phyloP scores from a whole-genome alignment of 164 flowering plant genomes.

The Nymphaea thermarum region DNA sequence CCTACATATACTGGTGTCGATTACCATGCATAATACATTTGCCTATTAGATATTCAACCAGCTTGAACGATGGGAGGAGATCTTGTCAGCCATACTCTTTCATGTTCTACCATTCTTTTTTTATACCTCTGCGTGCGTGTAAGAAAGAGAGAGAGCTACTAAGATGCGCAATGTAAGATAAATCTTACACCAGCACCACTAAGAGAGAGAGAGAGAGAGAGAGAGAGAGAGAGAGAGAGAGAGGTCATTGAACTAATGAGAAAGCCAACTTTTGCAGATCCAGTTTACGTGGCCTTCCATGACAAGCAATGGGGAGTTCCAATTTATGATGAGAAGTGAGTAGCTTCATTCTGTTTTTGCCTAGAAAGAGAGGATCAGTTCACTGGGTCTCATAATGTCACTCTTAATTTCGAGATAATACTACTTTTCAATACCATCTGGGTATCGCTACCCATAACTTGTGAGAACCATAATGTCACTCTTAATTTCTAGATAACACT shows the following conservation, averaged over 20 bases:
- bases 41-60: no score
- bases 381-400: not conserved
- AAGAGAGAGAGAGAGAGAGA: constrained; percentile 2
- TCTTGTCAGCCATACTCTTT: no score
- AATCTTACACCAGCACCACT: not conserved
- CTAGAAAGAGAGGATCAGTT: not conserved
- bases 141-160: not conserved
- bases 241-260: not conserved
- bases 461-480: no score
- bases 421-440: not conserved
- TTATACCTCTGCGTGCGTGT: not conserved
- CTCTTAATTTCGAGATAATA: no score
- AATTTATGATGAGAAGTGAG: constrained; percentile 73
- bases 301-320: constrained; percentile 93
- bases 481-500: no score
- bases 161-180: not conserved
- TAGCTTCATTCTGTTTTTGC: not conserved
- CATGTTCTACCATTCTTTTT: not conserved
- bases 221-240: constrained; percentile 1
- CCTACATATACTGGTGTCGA: no score
- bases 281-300: constrained; percentile 56
- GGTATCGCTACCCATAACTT: no score
- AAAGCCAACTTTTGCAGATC: constrained; percentile 28
- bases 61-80: no score
- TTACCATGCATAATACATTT: no score